These are phyloP conservation scores for Penicillium sp. DNA, from an alignment of 2,329 filamentous ascomycete genomes.

Conservation along the genomic window DNA sequence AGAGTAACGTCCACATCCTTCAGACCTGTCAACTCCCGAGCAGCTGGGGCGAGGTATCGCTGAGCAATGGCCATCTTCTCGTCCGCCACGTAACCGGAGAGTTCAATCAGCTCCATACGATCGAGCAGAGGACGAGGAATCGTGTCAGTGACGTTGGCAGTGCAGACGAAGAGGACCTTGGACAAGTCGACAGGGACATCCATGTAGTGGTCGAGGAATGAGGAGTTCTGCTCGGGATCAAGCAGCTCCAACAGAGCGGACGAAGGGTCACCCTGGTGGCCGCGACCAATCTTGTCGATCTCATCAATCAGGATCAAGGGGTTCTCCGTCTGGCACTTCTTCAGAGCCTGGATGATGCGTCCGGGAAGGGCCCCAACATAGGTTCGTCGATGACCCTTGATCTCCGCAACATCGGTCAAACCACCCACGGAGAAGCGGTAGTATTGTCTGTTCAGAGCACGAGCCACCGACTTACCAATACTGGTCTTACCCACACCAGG, in stretches of 20 bases:
- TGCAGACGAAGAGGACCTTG: constrained; percentile 98
- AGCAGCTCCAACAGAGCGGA: constrained; percentile 91
- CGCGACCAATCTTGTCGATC: constrained; percentile 95
- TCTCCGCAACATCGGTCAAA: constrained; percentile 94
- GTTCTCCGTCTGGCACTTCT: constrained; percentile 99
- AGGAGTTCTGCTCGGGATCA: constrained; percentile 95
- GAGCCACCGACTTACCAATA: constrained; percentile 96
- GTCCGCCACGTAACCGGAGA: constrained; percentile 94
- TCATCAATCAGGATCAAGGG: constrained; percentile 95
- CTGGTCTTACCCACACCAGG: constrained; percentile 98
- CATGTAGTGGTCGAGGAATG: constrained; percentile 98
- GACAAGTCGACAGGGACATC: constrained; percentile 96
- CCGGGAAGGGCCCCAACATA: constrained; percentile 96
- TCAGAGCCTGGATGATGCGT: constrained; percentile 95
- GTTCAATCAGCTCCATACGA: constrained; percentile 95
- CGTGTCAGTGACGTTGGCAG: constrained; percentile 97
- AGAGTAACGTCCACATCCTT: constrained; percentile 90
- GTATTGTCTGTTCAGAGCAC: constrained; percentile 92
- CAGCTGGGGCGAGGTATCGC: constrained; percentile 85
- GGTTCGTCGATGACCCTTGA: constrained; percentile 94
- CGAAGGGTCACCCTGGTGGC: constrained; percentile 94
- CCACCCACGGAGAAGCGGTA: constrained; percentile 98
- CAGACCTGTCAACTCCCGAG: constrained; percentile 90
- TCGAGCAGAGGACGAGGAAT: constrained; percentile 92
- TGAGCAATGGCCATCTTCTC: constrained; percentile 99